Evolutionary conservation across 768 basidiomycete species (phyloP).

Genomic region (Serendipita sp.): DNA sequence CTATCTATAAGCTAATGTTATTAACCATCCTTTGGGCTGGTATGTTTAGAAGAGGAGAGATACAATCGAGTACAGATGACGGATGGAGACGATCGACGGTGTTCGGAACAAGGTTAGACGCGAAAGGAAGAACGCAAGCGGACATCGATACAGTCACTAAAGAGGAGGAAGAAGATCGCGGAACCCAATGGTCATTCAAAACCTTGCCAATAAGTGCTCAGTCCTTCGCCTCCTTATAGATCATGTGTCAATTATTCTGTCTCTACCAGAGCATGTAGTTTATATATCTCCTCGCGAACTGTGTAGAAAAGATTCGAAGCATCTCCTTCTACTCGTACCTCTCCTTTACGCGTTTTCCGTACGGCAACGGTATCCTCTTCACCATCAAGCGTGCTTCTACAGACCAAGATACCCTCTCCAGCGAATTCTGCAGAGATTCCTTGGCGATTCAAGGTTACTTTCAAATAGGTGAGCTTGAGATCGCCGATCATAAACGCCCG

Average conservation of each 20-base stretch:
- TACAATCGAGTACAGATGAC: background rate
- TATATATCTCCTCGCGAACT: conserved; percentile 81
- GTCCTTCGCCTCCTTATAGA: background rate
- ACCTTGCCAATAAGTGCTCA: background rate
- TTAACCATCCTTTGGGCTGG: background rate
- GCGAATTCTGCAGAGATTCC: conserved; percentile 84
- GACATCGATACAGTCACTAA: background rate
- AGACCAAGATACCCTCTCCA: conserved; percentile 93
- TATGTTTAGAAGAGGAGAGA: background rate
- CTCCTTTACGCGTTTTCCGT: conserved; percentile 68
- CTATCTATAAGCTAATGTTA: conserved; percentile 1
- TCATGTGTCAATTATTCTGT: conserved; percentile 7
- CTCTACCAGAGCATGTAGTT: conserved; percentile 75
- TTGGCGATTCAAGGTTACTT: conserved; percentile 55
- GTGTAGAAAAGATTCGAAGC: conserved; percentile 79
- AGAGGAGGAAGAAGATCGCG: background rate
- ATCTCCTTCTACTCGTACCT: conserved; percentile 77
- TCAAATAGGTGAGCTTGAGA: conserved; percentile 78
- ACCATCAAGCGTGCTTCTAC: conserved; percentile 39
- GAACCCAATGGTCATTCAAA: background rate
- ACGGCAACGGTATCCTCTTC: conserved; percentile 47
- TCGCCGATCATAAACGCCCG: conserved; percentile 96
- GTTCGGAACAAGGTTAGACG: background rate
- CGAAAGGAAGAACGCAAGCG: background rate
- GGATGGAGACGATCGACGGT: conserved; percentile 1